phyloP scores from a whole-genome alignment of 163 green algal genomes.

The Scenedesmus sp. region DNA sequence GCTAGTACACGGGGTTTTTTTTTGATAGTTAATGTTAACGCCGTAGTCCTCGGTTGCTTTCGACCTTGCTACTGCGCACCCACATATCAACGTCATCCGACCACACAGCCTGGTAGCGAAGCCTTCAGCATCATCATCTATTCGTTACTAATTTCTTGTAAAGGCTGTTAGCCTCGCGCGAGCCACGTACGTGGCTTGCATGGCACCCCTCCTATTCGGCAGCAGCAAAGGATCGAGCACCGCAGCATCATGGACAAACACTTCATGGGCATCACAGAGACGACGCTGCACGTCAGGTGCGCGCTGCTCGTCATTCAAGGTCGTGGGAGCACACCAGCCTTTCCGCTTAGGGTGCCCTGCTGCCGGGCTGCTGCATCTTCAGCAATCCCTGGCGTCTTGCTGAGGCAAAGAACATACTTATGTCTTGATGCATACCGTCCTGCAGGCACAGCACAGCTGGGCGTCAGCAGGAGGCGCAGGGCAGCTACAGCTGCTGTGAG shows the following conservation, averaged over 20 bases:
- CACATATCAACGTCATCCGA: not conserved
- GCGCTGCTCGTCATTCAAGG: not conserved
- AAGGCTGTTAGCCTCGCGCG: not conserved
- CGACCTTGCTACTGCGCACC: not conserved
- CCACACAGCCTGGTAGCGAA: not conserved
- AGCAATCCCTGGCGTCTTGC: not conserved
- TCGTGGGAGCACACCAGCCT: not conserved
- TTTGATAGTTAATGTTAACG: no score
- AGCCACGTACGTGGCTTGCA: conserved; percentile 6
- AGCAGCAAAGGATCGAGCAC: conserved; percentile 7
- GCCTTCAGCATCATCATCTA: not conserved
- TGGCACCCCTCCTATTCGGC: not conserved
- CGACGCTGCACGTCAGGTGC: not conserved
- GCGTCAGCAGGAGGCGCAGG: not conserved
- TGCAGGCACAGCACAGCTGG: conserved; percentile 23
- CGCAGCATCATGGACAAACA: not conserved
- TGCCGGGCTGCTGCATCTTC: not conserved
- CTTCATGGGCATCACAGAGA: not conserved
- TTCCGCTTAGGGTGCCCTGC: not conserved
- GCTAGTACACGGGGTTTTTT: not conserved
- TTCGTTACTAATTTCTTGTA: not conserved
- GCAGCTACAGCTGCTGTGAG: conserved; percentile 23
- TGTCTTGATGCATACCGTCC: not conserved
- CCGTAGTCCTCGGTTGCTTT: not conserved
- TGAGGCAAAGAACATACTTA: not conserved